A percentile compares a stretch with the other conserved stretches of the same genome.
These are phyloP conservation scores for Collybia nuda DNA, from an alignment of 768 basidiomycete genomes.

Conservation along the genomic window DNA sequence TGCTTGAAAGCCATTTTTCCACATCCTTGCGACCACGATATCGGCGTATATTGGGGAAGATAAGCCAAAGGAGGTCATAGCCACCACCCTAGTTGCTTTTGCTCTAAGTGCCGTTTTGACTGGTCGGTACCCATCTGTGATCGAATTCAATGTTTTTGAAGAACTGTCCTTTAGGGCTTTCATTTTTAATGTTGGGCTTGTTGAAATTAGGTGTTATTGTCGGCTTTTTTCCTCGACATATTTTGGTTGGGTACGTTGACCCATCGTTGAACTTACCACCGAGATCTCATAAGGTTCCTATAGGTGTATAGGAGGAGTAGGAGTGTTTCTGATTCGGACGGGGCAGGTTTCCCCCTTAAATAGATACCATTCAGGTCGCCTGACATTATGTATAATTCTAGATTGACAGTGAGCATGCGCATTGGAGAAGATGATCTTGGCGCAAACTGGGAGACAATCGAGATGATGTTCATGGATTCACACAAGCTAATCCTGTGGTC, in stretches of 20 bases:
- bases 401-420: conserved; percentile 82
- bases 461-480: conserved; percentile 61
- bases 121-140: conserved; percentile 40
- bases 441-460: conserved; percentile 63
- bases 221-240: conserved; percentile 96
- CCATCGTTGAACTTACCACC: background rate
- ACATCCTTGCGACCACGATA: conserved; percentile 83
- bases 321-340: conserved; percentile 87
- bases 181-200: conserved; percentile 85
- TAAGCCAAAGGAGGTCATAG: conserved; percentile 70
- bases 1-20: conserved; percentile 83
- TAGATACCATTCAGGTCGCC: background rate
- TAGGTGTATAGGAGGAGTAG: conserved; percentile 93
- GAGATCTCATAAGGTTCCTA: background rate
- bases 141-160: conserved; percentile 1
- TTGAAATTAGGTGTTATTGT: conserved; percentile 83
- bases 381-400: conserved; percentile 20
- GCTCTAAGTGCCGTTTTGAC: conserved; percentile 87
- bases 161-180: conserved; percentile 49
- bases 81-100: conserved; percentile 89
- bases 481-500: conserved; percentile 77
- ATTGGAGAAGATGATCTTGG: conserved; percentile 78
- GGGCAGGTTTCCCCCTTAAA: conserved; percentile 48
- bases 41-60: conserved; percentile 69
- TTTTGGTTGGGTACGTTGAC: conserved; percentile 79